Conservation (phyloP, 2,329 filamentous ascomycete species). For the Penicillium sp. region DNA sequence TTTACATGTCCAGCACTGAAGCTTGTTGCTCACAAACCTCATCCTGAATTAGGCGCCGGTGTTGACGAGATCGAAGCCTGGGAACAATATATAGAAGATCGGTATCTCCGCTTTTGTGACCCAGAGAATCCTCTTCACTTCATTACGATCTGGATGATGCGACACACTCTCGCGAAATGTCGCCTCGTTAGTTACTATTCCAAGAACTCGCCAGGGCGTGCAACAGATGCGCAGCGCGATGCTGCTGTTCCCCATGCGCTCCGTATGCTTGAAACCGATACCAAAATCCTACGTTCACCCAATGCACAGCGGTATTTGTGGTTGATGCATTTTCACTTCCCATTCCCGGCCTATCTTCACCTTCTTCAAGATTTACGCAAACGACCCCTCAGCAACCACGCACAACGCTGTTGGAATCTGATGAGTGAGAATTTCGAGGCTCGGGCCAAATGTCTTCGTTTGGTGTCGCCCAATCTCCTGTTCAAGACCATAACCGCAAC, state of each 20-base stretch:
- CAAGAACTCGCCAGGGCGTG: constrained; percentile 24
- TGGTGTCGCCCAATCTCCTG: constrained; percentile 25
- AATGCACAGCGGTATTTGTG: constrained; percentile 50
- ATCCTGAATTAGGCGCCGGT: constrained; percentile 15
- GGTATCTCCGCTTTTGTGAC: constrained; percentile 51
- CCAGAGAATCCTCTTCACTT: constrained; percentile 51
- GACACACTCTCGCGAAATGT: constrained; percentile 54
- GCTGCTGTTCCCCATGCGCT: constrained; percentile 37
- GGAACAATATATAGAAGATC: constrained; percentile 50
- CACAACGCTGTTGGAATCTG: constrained; percentile 47
- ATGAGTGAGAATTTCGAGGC: constrained; percentile 54
- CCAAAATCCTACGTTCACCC: constrained; percentile 49
- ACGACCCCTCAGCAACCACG: constrained; percentile 41
- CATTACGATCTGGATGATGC: constrained; percentile 53
- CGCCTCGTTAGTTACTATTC: constrained; percentile 58
- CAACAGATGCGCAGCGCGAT: constrained; percentile 38
- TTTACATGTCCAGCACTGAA: constrained; percentile 51
- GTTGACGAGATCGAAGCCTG: constrained; percentile 39
- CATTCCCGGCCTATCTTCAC: constrained; percentile 56
- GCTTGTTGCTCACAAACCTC: constrained; percentile 23
- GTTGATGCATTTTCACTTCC: constrained; percentile 52
- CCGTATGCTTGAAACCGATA: constrained; percentile 53
- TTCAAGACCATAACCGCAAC: constrained; percentile 41
- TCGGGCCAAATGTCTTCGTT: constrained; percentile 28
- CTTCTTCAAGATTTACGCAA: constrained; percentile 49